Percentiles rank a stretch among this genome's conserved stretches.
Evolutionary conservation across 805 yeast species (phyloP).

Genomic region (Kodamaea fukazawae): DNA sequence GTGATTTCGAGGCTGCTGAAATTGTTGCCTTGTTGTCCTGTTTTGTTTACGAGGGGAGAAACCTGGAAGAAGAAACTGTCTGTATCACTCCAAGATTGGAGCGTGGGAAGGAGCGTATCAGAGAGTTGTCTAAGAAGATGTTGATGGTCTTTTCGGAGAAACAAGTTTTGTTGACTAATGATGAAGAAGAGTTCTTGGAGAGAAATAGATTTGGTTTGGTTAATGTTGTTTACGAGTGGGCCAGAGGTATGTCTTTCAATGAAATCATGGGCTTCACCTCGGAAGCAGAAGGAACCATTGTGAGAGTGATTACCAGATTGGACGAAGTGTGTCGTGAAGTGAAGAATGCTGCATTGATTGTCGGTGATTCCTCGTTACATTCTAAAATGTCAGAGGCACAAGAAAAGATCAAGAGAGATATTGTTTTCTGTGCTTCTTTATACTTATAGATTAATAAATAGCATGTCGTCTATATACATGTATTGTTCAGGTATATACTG

Average conservation of each 20-base stretch:
- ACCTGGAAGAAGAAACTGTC: slow-evolving; percentile 61
- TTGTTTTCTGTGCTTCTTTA: slow-evolving; percentile 93
- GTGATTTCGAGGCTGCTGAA: slow-evolving; percentile 92
- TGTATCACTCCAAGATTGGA: slow-evolving; percentile 77
- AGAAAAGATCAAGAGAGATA: slow-evolving; percentile 92
- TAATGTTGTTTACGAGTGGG: slow-evolving; percentile 98
- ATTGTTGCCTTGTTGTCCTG: slow-evolving; percentile 92
- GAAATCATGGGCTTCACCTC: slow-evolving; percentile 86
- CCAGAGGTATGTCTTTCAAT: slow-evolving; percentile 86
- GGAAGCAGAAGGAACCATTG: slow-evolving; percentile 95
- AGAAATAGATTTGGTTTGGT: slow-evolving; percentile 84
- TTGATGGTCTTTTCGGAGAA: slow-evolving; percentile 59
- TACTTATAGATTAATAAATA: slow-evolving; percentile 51
- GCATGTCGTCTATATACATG: background rate
- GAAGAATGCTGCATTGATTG: slow-evolving; percentile 86
- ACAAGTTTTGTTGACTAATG: slow-evolving; percentile 75
- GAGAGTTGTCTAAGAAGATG: slow-evolving; percentile 64
- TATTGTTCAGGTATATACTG: too few species aligned
- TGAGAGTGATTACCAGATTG: slow-evolving; percentile 87
- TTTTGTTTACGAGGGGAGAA: slow-evolving; percentile 87
- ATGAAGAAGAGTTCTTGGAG: slow-evolving; percentile 81
- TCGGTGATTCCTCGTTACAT: slow-evolving; percentile 90
- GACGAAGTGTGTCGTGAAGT: slow-evolving; percentile 96
- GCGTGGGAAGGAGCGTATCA: slow-evolving; percentile 61
- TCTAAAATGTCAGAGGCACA: slow-evolving; percentile 89